A percentile compares a stretch with the other conserved stretches of the same genome.
These are phyloP conservation scores for Zygosaccharomyces pseudobailii DNA, from an alignment of 1,139 yeast species.

Conservation along the genomic window DNA sequence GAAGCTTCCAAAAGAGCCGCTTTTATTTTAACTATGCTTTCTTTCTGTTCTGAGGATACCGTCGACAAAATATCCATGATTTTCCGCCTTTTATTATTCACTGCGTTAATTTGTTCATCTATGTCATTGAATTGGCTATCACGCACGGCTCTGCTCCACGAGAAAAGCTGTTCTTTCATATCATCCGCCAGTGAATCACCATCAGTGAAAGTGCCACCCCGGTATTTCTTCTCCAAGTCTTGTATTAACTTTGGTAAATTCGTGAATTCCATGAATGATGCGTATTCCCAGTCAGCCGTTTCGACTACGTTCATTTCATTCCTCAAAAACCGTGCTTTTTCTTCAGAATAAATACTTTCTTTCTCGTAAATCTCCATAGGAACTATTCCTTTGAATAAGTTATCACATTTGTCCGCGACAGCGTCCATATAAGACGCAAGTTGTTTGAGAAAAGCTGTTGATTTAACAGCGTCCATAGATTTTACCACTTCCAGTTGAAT, in stretches of 20 bases:
- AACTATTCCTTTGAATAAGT: slow-evolving; percentile 71
- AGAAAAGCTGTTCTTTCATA: slow-evolving; percentile 28
- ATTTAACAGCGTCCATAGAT: slow-evolving; percentile 71
- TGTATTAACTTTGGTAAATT: slow-evolving; percentile 66
- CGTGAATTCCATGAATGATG: slow-evolving; percentile 73
- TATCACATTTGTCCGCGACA: slow-evolving; percentile 46
- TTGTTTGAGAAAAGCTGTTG: slow-evolving; percentile 31
- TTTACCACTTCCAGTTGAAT: slow-evolving; percentile 54
- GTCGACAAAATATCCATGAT: slow-evolving; percentile 34
- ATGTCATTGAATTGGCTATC: slow-evolving; percentile 29
- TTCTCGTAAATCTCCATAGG: slow-evolving; percentile 87
- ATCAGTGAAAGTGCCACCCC: slow-evolving; percentile 13
- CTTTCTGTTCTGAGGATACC: slow-evolving; percentile 26
- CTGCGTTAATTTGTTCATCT: slow-evolving; percentile 24
- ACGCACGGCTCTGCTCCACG: slow-evolving; percentile 28
- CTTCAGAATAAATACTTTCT: slow-evolving; percentile 83
- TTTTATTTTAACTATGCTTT: slow-evolving; percentile 30
- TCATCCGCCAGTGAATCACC: slow-evolving; percentile 24
- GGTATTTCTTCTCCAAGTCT: slow-evolving; percentile 42
- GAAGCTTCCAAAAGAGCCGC: slow-evolving; percentile 62
- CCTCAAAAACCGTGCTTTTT: slow-evolving; percentile 73
- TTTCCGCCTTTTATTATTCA: slow-evolving; percentile 37
- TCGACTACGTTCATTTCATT: slow-evolving; percentile 70
- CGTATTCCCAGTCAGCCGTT: slow-evolving; percentile 72
- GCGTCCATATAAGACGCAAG: slow-evolving; percentile 50